Base-by-base conservation (phyloP, 257 asterid species). In the Asclepias syriaca region DNA sequence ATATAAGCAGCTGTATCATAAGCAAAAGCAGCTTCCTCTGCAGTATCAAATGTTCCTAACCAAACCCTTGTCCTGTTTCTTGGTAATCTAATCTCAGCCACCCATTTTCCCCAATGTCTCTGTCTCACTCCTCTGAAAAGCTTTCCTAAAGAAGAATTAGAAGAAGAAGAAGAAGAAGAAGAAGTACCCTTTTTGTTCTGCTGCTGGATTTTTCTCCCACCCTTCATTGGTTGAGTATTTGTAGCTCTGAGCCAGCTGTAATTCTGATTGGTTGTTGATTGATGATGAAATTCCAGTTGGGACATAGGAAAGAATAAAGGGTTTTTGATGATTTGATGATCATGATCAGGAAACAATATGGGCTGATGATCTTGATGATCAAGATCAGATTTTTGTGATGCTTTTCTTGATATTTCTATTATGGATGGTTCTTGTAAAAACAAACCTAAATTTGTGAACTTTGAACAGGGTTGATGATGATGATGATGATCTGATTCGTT, bases 21-120 rank as follows among this genome's bases (percentile, higher is more conserved):
- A 16, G 90, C 88, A 56, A 84, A 78, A 46, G 91, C 91, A 6
- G 90, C 90, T 54, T 84, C 90, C 49, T 86, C 87, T 10, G 90
- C 90, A 1, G 86, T 86, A 29, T 86, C 83, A n/a, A 86, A 86
- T n/a, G 90, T 86, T 0, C 90, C 90, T 57, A 86, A 60, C 90
- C 90, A 86, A 37, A 86, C 88, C 50, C 90, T 79, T 21, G 88
- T 86, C 67, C 90, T 37, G 64, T 86, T 86, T 54, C 84, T 24
- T 3, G 91, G 91, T 56, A 86, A 61, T 58, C 91, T 65, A n/a
- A 86, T 86, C 57, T 86, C 91, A 0, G 91, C 88, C 0, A 86
- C 91, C 91, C 91, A 86, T 82, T 86, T 86, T 29, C 91, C 91
- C 91, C 91, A 84, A 32, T 84, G 91, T 77, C 91, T 77, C 63